Conservation (phyloP, 306 rosid species). For the Boehmeria nivea region DNA sequence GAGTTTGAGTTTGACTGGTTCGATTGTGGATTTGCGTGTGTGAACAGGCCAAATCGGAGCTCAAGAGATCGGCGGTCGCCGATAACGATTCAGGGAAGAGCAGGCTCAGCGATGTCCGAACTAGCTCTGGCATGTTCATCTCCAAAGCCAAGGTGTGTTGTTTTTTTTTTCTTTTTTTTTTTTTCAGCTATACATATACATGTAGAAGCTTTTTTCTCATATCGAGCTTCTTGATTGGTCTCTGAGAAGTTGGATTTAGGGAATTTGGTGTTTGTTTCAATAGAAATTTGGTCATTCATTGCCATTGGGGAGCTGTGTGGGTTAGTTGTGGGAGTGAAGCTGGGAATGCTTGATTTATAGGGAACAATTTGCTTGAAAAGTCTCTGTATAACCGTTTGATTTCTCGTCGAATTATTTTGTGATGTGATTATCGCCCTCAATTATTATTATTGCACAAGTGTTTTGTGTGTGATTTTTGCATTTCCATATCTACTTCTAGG, state of each 20-base stretch:
- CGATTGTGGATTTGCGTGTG: constrained; percentile 8
- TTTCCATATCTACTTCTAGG: constrained; percentile 41
- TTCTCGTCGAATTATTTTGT: not conserved
- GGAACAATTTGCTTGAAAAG: not conserved
- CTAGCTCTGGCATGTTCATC: constrained; percentile 97
- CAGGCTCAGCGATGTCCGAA: constrained; percentile 75
- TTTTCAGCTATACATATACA: not conserved
- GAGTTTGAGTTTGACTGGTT: not conserved
- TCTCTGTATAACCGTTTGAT: not conserved
- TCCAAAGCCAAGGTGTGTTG: constrained; percentile 66
- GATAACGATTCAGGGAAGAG: constrained; percentile 69
- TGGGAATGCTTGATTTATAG: not conserved
- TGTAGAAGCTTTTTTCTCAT: too few species aligned
- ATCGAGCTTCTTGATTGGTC: not conserved
- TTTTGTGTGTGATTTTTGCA: too few species aligned
- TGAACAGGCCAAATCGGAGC: constrained; percentile 86
- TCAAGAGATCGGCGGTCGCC: constrained; percentile 93
- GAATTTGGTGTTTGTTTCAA: not conserved
- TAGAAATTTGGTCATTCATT: not conserved
- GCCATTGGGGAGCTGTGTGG: not conserved
- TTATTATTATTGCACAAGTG: too few species aligned
- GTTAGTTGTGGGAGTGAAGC: not conserved
- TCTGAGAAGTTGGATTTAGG: not conserved
- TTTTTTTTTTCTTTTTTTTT: too few species aligned
- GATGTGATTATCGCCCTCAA: too few species aligned